A percentile compares a stretch with the other conserved stretches of the same genome.
Conservation (phyloP, 805 yeast species). For the Metahyphopichia silvanorum region DNA sequence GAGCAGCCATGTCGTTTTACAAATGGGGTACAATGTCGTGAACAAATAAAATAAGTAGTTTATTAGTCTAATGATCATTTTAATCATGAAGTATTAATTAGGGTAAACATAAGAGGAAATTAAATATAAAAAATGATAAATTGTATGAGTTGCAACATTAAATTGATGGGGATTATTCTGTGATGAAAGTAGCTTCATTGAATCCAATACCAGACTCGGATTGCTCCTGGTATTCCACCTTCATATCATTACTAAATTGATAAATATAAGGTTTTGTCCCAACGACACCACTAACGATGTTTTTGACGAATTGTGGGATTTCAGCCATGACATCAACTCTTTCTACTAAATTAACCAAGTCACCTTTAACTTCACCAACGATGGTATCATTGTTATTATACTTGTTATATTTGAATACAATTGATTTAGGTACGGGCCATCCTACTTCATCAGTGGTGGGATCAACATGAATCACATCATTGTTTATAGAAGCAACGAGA, state of each 20-base stretch:
- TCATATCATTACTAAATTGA: conserved; percentile 73
- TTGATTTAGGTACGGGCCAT: conserved; percentile 81
- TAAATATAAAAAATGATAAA: neutral
- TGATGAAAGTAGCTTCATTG: conserved; percentile 79
- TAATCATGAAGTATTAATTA: neutral
- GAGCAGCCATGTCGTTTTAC: neutral
- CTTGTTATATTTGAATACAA: conserved; percentile 51
- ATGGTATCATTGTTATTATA: conserved; percentile 48
- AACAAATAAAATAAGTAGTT: too few species aligned
- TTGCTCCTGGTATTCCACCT: conserved; percentile 42
- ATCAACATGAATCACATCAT: conserved; percentile 55
- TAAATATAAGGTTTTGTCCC: conserved; percentile 97
- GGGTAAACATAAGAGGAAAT: neutral
- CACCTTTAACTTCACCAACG: conserved; percentile 56
- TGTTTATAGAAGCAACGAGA: conserved; percentile 60
- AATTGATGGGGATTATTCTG: conserved; percentile 21
- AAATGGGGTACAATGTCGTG: too few species aligned
- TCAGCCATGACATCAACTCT: conserved; percentile 98
- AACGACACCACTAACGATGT: conserved; percentile 88
- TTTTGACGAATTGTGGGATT: conserved; percentile 90
- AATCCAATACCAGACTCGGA: conserved; percentile 65
- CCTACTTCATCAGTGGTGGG: conserved; percentile 72
- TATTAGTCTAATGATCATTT: too few species aligned
- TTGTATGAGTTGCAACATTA: neutral
- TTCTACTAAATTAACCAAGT: conserved; percentile 63